phyloP scores from a whole-genome alignment of 257 asterid genomes.

The Handroanthus guayacan region DNA sequence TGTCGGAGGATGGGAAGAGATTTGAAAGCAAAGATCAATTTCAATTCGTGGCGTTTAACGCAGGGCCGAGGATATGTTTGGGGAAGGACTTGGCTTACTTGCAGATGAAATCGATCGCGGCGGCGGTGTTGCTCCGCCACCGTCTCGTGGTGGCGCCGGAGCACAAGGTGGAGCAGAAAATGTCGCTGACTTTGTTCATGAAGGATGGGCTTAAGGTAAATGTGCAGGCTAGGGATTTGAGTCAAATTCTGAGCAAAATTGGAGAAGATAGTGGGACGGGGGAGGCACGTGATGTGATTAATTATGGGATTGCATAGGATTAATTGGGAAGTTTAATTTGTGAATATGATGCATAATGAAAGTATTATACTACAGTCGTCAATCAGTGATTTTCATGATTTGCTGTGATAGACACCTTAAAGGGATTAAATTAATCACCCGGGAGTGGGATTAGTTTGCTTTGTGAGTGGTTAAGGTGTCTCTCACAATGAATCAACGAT shows the following conservation, averaged over 20 bases:
- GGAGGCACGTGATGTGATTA: neutral
- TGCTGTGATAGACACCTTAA: constrained; percentile 38
- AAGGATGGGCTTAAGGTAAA: constrained; percentile 60
- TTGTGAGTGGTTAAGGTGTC: constrained; percentile 25
- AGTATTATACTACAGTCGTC: neutral
- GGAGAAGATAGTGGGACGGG: neutral
- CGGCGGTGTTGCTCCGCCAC: constrained; percentile 65
- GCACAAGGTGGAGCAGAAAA: constrained; percentile 61
- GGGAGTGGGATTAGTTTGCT: neutral
- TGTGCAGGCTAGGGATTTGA: constrained; percentile 53
- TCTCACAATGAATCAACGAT: constrained; percentile 39
- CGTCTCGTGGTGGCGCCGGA: constrained; percentile 52
- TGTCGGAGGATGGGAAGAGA: constrained; percentile 47
- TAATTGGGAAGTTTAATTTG: constrained; percentile 30
- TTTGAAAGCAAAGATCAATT: constrained; percentile 51
- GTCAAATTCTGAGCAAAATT: constrained; percentile 39
- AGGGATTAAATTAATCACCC: constrained; percentile 13
- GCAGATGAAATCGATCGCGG: constrained; percentile 65
- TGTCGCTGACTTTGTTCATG: constrained; percentile 64
- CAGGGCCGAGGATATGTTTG: constrained; percentile 61
- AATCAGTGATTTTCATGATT: constrained; percentile 30
- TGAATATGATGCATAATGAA: constrained; percentile 47
- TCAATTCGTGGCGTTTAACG: constrained; percentile 58
- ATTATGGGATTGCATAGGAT: neutral
- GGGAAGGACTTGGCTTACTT: constrained; percentile 63